Conservation (phyloP, 73 alveolate genomes). For the Tetrahymena thermophila region DNA sequence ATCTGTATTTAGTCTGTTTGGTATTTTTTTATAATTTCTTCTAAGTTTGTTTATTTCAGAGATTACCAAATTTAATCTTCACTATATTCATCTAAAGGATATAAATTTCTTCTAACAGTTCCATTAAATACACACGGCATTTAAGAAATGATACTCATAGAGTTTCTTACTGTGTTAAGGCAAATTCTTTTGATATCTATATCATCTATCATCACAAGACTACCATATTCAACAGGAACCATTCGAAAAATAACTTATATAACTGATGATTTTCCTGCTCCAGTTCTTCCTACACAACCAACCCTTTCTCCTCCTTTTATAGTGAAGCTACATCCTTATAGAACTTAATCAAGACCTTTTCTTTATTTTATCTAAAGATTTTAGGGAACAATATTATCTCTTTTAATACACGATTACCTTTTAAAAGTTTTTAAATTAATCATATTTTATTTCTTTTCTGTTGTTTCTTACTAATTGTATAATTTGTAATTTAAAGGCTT, state of each 20-base stretch:
- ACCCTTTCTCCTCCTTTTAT: conserved; percentile 62
- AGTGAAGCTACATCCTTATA: conserved; percentile 53
- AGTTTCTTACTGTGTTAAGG: conserved; percentile 59
- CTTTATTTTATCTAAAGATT: conserved; percentile 71
- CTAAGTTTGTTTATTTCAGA: conserved; percentile 44
- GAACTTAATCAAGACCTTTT: conserved; percentile 58
- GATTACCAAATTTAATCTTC: conserved; percentile 49
- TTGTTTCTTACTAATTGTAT: not conserved
- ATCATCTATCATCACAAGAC: not conserved
- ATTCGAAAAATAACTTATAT: conserved; percentile 44
- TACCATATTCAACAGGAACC: not conserved
- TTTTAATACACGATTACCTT: not conserved
- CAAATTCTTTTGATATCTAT: conserved; percentile 20
- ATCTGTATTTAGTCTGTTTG: conserved; percentile 9
- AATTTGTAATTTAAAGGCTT: not conserved
- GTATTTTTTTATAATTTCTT: conserved; percentile 9
- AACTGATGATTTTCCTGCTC: conserved; percentile 75
- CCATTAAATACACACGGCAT: conserved; percentile 59
- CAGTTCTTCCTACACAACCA: conserved; percentile 78
- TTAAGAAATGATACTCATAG: conserved; percentile 67
- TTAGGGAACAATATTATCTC: conserved; percentile 56
- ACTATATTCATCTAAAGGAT: conserved; percentile 63
- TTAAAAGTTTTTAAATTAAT: not conserved
- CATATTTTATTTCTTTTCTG: not conserved
- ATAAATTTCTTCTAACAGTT: conserved; percentile 70